These are phyloP conservation scores for Gastrolobium villosum DNA, from an alignment of 306 rosid genomes.

Conservation along the genomic window DNA sequence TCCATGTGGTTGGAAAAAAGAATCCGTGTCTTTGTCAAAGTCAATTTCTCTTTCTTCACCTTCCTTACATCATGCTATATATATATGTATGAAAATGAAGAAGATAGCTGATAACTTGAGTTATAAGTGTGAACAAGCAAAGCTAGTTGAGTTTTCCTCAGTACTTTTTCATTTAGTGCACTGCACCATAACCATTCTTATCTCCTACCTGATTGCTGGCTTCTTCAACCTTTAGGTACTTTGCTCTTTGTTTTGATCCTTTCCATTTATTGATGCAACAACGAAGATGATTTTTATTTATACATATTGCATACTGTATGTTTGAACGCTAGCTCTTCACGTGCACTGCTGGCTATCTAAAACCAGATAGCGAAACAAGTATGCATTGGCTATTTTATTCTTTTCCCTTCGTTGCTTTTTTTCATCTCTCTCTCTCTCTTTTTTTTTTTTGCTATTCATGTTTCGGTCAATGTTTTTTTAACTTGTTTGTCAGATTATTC, in stretches of 20 bases:
- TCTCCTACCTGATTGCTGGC: conserved; percentile 27
- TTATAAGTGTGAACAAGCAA: neutral
- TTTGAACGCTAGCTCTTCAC: neutral
- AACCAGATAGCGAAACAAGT: neutral
- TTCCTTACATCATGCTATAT: neutral
- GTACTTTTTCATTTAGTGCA: neutral
- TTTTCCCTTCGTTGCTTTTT: no score
- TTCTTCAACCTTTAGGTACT: conserved; percentile 56
- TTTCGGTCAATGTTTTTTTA: neutral
- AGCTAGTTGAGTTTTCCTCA: conserved; percentile 5
- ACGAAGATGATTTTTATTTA: neutral
- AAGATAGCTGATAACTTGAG: neutral
- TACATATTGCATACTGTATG: neutral
- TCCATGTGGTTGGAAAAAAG: conserved; percentile 45
- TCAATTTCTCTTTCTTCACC: conserved; percentile 7
- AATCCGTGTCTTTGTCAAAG: neutral
- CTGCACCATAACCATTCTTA: neutral
- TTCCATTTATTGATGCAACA: neutral
- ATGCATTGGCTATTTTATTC: no score
- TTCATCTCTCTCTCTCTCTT: no score
- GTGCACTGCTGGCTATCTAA: neutral
- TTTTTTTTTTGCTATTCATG: no score
- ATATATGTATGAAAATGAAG: conserved; percentile 6
- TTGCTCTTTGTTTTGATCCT: conserved; percentile 14
- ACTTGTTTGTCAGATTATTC: neutral